Evolutionary conservation across 169 alveolate species (phyloP), one percentile per base, ranked within the genome.

Genomic region (Plasmodium falciparum): DNA sequence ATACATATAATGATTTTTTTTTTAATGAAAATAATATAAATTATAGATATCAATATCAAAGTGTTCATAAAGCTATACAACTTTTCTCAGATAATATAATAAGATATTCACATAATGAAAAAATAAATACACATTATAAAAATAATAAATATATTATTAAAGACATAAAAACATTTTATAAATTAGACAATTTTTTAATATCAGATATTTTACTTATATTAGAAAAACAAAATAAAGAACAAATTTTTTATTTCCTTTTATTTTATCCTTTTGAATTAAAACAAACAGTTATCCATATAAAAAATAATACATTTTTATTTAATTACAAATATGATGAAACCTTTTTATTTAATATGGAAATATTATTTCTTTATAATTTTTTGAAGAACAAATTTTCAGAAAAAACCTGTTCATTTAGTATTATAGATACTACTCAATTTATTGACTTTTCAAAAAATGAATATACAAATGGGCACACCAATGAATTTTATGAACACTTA

Each of bases 231-330:
- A 58, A 33, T 17, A 59, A 76, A 11, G 22, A 65, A 49, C 11
- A 39, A 39, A 17, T 65, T 65, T 76, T 45, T 43, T 62, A 76
- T 56, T 76, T 47, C 52, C 67, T 76, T 8, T 33, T 76, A 65
- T 76, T 76, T 65, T 76, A 76, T 39, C 89, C 89, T n/a, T 22
- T 65, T 33, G 89, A 76, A 76, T 50, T 76, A 49, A 76, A 76
- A 65, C 45, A 33, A 65, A 76, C 66, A 43, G 29, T 76, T 15
- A 67, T 66, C 65, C 65, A 56, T 43, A 65, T 45, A 50, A 47
- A 43, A 33, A 67, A 65, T n/a, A 47, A 65, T 65, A 29, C 52
- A 11, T 47, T 65, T 26, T 29, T 52, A 9, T 70, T 76, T 26
- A 76, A 26, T 13, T 67, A 52, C 47, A 56, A 66, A 50, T 76